phyloP scores from a whole-genome alignment of 2,329 filamentous ascomycete genomes.

The Fusarium pseudocircinatum region DNA sequence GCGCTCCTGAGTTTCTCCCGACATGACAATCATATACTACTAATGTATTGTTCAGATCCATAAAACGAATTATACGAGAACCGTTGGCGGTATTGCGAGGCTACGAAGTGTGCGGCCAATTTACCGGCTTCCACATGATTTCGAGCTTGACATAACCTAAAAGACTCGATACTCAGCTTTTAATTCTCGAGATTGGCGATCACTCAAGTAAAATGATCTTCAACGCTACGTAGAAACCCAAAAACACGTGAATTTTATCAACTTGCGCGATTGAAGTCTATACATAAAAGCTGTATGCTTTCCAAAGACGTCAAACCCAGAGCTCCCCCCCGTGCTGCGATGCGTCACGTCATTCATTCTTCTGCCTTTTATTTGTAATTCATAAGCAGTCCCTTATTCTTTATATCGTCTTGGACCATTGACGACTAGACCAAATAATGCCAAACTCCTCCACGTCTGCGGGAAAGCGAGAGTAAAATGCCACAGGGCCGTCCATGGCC shows the following conservation, averaged over 20 bases:
- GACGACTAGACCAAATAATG: constrained; percentile 34
- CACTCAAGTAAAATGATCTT: neutral
- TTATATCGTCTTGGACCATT: constrained; percentile 38
- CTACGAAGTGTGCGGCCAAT: neutral
- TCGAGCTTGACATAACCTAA: neutral
- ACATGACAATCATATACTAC: neutral
- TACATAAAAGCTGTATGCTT: constrained; percentile 21
- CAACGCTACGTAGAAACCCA: neutral
- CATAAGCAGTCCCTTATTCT: constrained; percentile 33
- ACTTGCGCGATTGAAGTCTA: constrained; percentile 37
- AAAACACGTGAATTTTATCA: constrained; percentile 17
- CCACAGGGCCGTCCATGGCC: constrained; percentile 41
- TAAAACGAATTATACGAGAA: neutral
- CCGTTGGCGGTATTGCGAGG: neutral
- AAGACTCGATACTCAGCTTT: neutral
- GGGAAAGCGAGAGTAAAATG: constrained; percentile 39
- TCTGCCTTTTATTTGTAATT: constrained; percentile 30
- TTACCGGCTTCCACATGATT: neutral
- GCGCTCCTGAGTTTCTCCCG: neutral
- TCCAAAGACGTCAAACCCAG: constrained; percentile 18
- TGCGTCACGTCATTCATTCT: constrained; percentile 29
- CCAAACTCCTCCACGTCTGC: constrained; percentile 38
- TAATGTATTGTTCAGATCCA: neutral
- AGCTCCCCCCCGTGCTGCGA: constrained; percentile 16
- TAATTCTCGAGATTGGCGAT: neutral